Evolutionary conservation across 805 yeast genomes (phyloP), one percentile per base, ranked within the genome.

Genomic region (Wickerhamomyces canadensis): DNA sequence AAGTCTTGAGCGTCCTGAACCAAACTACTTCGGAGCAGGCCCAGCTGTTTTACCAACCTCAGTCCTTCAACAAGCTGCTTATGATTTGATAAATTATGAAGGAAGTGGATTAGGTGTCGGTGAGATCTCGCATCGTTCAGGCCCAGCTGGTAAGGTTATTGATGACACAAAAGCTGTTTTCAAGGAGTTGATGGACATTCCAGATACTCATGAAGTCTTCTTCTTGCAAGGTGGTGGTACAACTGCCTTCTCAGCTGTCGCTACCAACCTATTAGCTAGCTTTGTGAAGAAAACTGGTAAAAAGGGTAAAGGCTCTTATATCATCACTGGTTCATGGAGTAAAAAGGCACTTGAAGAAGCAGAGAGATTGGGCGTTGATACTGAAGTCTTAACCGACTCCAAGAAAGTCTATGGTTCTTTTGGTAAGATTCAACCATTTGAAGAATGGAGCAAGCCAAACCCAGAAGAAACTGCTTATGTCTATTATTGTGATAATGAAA

Each of bases 161-260:
- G 80, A 87, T 45, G 74, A 74, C 45, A 78, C 98, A 30, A 87
- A 85, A 62, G 65, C 62, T 29, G 75, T 81, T 52, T 65, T 93
- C 54, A 67, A 54, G 27, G 64, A 84, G 54, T 65, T 93, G 38
- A 63, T 88, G 57, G 55, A 68, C 41, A 77, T 93, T 35, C 98
- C 98, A 23, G 95, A 85, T 42, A 82, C 95, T 23, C 95, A 93
- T 59, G 97, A 88, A 60, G 91, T 91, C 2, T 81, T 93, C 58
- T 93, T 91, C 65, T 62, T 91, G 64, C 99, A 93, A 67, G 98
- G 98, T 47, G 98, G 99, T 45, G 98, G 98, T 42, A 91, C 98
- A 36, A 83, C 88, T 22, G 98, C 96, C 6, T 93, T 93, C 51
- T 84, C 98, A 4, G 78, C 96, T 5, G 71, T 86, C 33, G 87